phyloP scores from a whole-genome alignment of 257 asterid species.

The Solanum neorickii region DNA sequence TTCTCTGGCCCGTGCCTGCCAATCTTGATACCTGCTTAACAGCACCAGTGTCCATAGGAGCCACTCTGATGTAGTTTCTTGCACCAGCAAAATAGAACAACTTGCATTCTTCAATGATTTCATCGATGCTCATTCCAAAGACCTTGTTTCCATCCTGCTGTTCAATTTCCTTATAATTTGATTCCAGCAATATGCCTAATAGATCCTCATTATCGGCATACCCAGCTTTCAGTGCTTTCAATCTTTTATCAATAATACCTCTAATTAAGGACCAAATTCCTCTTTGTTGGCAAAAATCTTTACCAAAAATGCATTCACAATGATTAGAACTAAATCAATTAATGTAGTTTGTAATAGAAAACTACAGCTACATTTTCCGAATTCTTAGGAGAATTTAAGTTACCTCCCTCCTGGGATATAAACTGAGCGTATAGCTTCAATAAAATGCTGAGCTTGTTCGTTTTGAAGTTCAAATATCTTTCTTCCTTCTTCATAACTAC shows the following conservation, averaged over 20 bases:
- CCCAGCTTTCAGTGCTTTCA: constrained; percentile 10
- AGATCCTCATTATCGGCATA: background rate
- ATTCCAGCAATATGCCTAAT: constrained; percentile 7
- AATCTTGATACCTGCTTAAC: constrained; percentile 7
- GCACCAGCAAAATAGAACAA: constrained; percentile 40
- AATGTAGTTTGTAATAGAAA: too few species aligned
- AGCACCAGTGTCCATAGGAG: constrained; percentile 49
- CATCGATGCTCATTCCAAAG: constrained; percentile 5
- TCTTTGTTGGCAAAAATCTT: constrained; percentile 34
- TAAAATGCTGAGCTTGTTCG: background rate
- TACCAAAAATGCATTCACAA: background rate
- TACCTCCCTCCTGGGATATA: constrained; percentile 12
- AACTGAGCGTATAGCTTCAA: background rate
- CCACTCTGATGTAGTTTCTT: constrained; percentile 39
- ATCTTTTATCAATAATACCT: constrained; percentile 19
- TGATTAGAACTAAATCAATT: background rate
- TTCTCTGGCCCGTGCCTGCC: constrained; percentile 27
- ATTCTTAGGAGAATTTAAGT: background rate
- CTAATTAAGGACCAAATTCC: constrained; percentile 6
- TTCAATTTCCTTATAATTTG: background rate
- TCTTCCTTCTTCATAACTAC: constrained; percentile 41
- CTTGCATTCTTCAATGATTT: constrained; percentile 40
- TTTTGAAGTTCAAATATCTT: constrained; percentile 26
- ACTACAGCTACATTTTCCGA: background rate
- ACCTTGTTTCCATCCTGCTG: background rate